Evolutionary conservation across 139 green algal genomes (phyloP), one percentile per base, ranked within the genome.

Genomic region (Desmodesmus armatus): DNA sequence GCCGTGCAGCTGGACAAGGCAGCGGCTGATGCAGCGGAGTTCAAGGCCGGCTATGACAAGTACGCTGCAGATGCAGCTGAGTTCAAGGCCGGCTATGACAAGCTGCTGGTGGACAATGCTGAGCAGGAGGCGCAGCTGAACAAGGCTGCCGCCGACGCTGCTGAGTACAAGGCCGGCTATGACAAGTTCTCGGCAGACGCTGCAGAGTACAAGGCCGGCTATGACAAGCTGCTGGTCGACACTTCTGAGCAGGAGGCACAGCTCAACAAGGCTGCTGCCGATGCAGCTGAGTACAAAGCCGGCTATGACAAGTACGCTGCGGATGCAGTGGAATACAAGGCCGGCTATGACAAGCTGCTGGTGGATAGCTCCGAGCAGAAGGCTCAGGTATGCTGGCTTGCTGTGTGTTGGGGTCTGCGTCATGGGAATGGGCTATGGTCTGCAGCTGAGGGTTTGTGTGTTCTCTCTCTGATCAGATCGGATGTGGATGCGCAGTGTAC

Each of bases 11-110:
- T 82, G 0, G 29, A 40, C 27, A 82, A 82, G 72, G 13, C 51
- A 7, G 69, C 53, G 27, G 72, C 71, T 29, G 71, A 87, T 29
- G 84, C 67, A 66, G 77, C 51, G 25, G 53, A 81, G 80, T n/a
- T 65, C 27, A 86, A 86, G 67, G 80, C 80, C 33, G 80, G 80
- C 31, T 79, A 72, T 53, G 80, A 85, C 74, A 67, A 81, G 33
- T 3, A 7, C 17, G 74, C 74, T 27, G 74, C 72, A 33, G 53
- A 83, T 31, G 77, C 55, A 25, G 53, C 55, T 17, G 77, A 55
- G 77, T 51, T 33, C 39, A 83, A 83, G 77, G 77, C 60, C 5
- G 58, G 41, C 27, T 83, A 37, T 43, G 77, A 83, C 77, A 83
- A 83, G 51, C 19, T 37, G 2, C 15, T 72, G 31, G 47, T 81